Conservation (phyloP, 345 rosid genomes). For the Nasturtium officinale region DNA sequence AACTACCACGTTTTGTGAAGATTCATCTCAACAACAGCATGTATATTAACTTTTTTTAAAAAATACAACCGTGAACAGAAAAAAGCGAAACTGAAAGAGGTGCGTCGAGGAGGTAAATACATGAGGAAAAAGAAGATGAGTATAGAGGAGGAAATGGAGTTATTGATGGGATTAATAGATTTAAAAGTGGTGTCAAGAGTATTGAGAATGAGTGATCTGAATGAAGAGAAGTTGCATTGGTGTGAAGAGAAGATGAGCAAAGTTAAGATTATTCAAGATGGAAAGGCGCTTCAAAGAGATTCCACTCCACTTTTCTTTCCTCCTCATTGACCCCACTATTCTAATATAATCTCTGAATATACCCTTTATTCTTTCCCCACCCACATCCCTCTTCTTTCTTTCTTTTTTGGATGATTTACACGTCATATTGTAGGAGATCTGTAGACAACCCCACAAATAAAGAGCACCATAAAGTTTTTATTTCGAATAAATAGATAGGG, state of each 20-base stretch:
- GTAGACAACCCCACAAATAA: conserved; percentile 38
- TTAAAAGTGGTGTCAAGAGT: conserved; percentile 91
- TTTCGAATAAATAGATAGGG: conserved; percentile 40
- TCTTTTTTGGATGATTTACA: conserved; percentile 6
- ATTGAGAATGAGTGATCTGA: conserved; percentile 68
- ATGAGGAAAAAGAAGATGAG: conserved; percentile 65
- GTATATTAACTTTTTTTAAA: background rate
- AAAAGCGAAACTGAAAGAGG: conserved; percentile 77
- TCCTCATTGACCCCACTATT: conserved; percentile 64
- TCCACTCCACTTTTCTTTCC: conserved; percentile 91
- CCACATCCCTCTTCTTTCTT: conserved; percentile 1
- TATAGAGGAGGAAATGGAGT: conserved; percentile 82
- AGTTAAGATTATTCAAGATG: conserved; percentile 61
- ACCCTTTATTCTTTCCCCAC: conserved; percentile 45
- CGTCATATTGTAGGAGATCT: conserved; percentile 36
- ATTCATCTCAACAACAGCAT: background rate
- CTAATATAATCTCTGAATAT: conserved; percentile 29
- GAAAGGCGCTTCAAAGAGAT: conserved; percentile 81
- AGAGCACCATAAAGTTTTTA: conserved; percentile 22
- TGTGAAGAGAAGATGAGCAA: conserved; percentile 97
- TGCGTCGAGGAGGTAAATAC: conserved; percentile 68
- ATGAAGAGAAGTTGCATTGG: conserved; percentile 87
- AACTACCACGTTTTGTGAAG: background rate
- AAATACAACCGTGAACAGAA: conserved; percentile 51
- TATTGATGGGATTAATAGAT: conserved; percentile 88